Evolutionary conservation across 129 eudicot genomes (phyloP), one percentile per base, ranked within the genome.

Genomic region (Glebionis coronaria): DNA sequence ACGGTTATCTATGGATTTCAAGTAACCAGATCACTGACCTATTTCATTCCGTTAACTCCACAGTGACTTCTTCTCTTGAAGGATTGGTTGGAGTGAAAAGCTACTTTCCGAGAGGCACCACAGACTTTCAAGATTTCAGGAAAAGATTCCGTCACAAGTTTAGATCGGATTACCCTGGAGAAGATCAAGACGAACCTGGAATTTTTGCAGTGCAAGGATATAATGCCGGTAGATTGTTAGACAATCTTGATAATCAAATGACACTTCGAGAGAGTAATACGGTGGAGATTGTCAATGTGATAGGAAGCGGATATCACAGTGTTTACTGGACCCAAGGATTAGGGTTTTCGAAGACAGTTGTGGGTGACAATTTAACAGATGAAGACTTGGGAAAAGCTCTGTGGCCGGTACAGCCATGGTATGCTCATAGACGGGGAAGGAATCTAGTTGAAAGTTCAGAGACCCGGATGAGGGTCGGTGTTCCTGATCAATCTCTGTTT

Each of bases 51-150:
- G 1, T 80, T 18, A 59, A 70, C 15, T 46, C 68, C 12, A 61
- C 78, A 28, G 58, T 42, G 10, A 72, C 78, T 18, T 56, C 69
- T 5, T 67, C 80, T 3, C 77, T 86, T 67, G 84, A 85, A 71
- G 96, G 91, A 1, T 73, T 88, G 23, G 25, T 88, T 12, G 96
- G 88, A 25, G 77, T 88, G 55, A 75, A 73, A 79, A 72, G 68
- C 5, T 78, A 72, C 62, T 67, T 74, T 67, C 77, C 57, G 0
- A 71, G 77, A 42, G 60, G 29, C 13, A 61, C n/a, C 9, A 46
- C 46, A 1, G 31, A 73, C 10, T 67, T 74, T 56, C 21, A 28
- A 44, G 68, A 73, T 28, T 82, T 85, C 13, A 23, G 29, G 3
- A 62, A 49, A 13, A 82, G 70, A 53, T 85, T 83, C 63, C 64